phyloP scores from a whole-genome alignment of 129 eudicot species.

The Cynara cardunculus region DNA sequence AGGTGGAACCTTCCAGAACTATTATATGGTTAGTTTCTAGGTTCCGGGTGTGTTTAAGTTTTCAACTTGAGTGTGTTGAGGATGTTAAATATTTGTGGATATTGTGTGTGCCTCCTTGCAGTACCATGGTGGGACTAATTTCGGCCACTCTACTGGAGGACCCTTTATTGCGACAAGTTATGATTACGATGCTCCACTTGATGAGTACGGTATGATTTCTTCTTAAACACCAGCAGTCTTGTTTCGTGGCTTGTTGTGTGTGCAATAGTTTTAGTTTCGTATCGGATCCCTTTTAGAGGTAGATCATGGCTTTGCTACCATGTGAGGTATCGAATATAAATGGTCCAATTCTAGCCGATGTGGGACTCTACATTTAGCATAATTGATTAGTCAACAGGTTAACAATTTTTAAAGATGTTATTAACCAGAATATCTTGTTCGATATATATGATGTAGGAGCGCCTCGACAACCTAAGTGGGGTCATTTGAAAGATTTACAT shows the following conservation, averaged over 20 bases:
- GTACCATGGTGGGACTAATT: slow-evolving; percentile 99
- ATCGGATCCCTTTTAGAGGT: background rate
- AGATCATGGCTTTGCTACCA: background rate
- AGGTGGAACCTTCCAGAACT: slow-evolving; percentile 92
- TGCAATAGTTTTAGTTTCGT: background rate
- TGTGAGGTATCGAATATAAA: too few species aligned
- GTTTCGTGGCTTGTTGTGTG: background rate
- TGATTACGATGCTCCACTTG: slow-evolving; percentile 97
- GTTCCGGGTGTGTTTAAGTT: background rate
- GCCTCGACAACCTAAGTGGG: slow-evolving; percentile 88
- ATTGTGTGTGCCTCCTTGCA: slow-evolving; percentile 25
- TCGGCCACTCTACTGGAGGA: slow-evolving; percentile 82
- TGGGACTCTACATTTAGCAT: background rate
- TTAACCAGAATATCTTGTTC: background rate
- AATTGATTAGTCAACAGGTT: too few species aligned
- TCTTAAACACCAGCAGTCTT: background rate
- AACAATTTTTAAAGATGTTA: background rate
- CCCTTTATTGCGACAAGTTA: slow-evolving; percentile 84
- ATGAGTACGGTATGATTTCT: slow-evolving; percentile 82
- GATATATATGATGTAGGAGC: slow-evolving; percentile 50
- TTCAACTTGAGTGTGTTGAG: background rate
- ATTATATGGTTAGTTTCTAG: slow-evolving; percentile 66
- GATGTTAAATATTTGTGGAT: background rate
- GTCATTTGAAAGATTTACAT: slow-evolving; percentile 84
- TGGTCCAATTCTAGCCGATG: background rate